Evolutionary conservation across 2,329 filamentous ascomycete species (phyloP).

Genomic region (Chrysosporium keratinophilum): DNA sequence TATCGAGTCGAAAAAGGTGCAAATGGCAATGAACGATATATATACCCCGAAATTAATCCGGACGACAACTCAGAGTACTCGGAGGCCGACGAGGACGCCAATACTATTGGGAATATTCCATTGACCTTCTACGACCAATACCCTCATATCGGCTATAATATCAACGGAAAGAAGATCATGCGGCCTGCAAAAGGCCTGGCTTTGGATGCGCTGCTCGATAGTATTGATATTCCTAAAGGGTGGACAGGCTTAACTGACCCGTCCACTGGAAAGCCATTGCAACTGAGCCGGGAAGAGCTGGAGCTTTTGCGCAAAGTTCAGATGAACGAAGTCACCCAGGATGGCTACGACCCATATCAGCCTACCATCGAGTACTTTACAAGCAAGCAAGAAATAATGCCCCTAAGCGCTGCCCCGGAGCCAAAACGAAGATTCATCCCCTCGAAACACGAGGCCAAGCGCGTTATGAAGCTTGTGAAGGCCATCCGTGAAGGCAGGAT

Average conservation of each 20-base stretch:
- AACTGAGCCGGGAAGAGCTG: conserved; percentile 77
- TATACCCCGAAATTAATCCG: conserved; percentile 88
- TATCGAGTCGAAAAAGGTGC: conserved; percentile 64
- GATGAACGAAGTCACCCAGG: conserved; percentile 74
- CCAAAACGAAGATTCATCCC: conserved; percentile 92
- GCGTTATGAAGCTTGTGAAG: conserved; percentile 92
- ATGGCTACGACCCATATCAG: conserved; percentile 88
- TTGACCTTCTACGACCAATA: conserved; percentile 94
- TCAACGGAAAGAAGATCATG: conserved; percentile 97
- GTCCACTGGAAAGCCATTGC: conserved; percentile 81
- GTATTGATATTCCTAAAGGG: conserved; percentile 91
- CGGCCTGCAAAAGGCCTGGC: conserved; percentile 89
- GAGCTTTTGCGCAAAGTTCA: conserved; percentile 82
- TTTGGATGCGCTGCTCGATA: conserved; percentile 84
- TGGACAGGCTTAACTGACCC: conserved; percentile 96
- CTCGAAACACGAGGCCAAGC: conserved; percentile 92
- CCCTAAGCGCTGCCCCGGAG: conserved; percentile 84
- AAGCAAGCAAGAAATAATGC: conserved; percentile 83
- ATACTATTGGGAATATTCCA: conserved; percentile 93
- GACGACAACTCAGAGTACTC: conserved; percentile 94
- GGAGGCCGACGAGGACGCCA: conserved; percentile 64
- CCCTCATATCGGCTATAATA: conserved; percentile 96
- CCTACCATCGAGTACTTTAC: conserved; percentile 93
- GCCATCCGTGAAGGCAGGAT: conserved; percentile 93
- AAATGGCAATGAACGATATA: conserved; percentile 79